Evolutionary conservation across 208 protist genomes (phyloP), one percentile per base, ranked within the genome.

Genomic region (Trypanosoma cruzi): DNA sequence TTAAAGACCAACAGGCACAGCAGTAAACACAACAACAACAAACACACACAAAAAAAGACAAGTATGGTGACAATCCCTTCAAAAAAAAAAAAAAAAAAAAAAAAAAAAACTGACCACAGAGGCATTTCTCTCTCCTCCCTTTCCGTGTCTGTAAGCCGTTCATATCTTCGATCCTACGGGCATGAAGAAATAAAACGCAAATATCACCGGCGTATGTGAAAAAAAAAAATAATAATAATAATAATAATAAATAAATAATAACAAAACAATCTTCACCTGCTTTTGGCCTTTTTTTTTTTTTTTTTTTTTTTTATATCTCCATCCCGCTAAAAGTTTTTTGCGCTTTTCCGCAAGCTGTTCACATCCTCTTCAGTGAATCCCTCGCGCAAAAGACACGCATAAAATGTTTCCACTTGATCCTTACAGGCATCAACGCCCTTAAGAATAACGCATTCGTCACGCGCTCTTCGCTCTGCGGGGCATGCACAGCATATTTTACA

Each of bases 401-500:
- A 95, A 71, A 92, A 92, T 54, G 78, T 76, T 42, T 69, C 62
- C 13, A 95, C 79, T 56, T 92, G 77, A 0, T 36, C 65, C 67
- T 83, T 49, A 56, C 90, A 96, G 26, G 88, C 81, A 16, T 92
- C 80, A 37, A 85, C 66, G 69, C 72, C 79, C 42, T 85, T 89
- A 31, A 91, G 68, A 54, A 96, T 61, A 31, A 75, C 83, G 60
- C 90, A 96, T 72, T 96, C 90, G 61, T 96, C 90, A 18, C 90
- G 76, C 29, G 66, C 70, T 32, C 82, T 80, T 22, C 88, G 84
- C 71, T 89, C 81, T 26, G 77, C 63, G 24, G 90, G 90, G 52
- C 90, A 96, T 34, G 90, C 90, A 58, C 90, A 96, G 53, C 90
- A 96, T 22, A 96, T 96, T 64, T 88, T 93, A 67, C 90, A 96